Conservation (phyloP, 2,329 filamentous ascomycete species). For the Colletotrichum salicis region DNA sequence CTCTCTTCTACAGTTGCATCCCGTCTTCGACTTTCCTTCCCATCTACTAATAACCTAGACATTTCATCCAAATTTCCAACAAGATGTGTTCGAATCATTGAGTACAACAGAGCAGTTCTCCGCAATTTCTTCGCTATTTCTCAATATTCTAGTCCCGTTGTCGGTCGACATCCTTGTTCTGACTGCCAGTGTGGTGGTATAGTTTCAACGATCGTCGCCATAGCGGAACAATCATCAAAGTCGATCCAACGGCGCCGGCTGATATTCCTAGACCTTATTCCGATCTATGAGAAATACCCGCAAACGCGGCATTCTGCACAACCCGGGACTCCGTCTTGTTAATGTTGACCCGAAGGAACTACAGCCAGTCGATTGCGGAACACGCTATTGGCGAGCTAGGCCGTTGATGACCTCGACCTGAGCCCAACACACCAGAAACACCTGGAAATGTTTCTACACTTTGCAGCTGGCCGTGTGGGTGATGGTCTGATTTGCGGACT, state of each 20-base stretch:
- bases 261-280: background rate
- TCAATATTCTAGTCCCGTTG: no score
- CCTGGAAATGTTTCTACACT: background rate
- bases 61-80: background rate
- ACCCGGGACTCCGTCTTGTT: background rate
- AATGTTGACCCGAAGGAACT: background rate
- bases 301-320: background rate
- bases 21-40: background rate
- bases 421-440: background rate
- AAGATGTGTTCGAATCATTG: background rate
- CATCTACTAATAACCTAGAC: background rate
- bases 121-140: no score
- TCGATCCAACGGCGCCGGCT: no score
- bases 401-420: background rate
- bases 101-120: no score
- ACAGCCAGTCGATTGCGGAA: background rate
- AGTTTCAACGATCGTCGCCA: background rate
- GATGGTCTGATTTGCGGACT: background rate
- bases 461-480: background rate
- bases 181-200: no score
- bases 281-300: background rate
- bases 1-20: background rate
- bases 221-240: background rate
- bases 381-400: constrained; percentile 5
- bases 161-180: no score